These are phyloP conservation scores for Dalechampia spathulata DNA, from an alignment of 441 rosid species.

Conservation along the genomic window DNA sequence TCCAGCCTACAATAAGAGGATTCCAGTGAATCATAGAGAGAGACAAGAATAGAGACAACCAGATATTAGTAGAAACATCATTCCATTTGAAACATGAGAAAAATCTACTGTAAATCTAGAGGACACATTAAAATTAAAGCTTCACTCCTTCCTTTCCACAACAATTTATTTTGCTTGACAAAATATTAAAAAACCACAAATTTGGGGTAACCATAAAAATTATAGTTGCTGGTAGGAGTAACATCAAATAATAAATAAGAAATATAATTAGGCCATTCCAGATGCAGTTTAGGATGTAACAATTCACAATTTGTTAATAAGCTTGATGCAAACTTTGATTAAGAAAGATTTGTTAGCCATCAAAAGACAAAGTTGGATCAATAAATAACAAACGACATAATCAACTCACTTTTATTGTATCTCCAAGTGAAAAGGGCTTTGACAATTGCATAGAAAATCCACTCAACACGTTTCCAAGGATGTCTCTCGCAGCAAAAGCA, in stretches of 20 bases:
- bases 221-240: no score
- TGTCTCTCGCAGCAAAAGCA: conserved; percentile 86
- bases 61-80: not conserved
- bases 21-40: not conserved
- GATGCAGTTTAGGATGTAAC: no score
- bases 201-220: not conserved
- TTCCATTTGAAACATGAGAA: not conserved
- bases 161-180: not conserved
- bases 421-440: conserved; percentile 86
- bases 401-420: conserved; percentile 73
- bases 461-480: conserved; percentile 88
- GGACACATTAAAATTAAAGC: not conserved
- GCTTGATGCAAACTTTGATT: not conserved
- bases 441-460: conserved; percentile 86
- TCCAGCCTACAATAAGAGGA: conserved; percentile 54
- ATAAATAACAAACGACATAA: not conserved
- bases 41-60: no score
- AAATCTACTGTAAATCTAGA: not conserved
- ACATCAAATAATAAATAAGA: no score
- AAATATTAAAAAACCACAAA: not conserved
- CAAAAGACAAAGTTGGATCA: conserved; percentile 2
- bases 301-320: not conserved
- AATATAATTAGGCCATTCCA: not conserved
- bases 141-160: not conserved
- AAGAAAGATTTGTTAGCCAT: not conserved